phyloP scores from a whole-genome alignment of 371 early-diverging fungal genomes.

The Mortierella sp. region DNA sequence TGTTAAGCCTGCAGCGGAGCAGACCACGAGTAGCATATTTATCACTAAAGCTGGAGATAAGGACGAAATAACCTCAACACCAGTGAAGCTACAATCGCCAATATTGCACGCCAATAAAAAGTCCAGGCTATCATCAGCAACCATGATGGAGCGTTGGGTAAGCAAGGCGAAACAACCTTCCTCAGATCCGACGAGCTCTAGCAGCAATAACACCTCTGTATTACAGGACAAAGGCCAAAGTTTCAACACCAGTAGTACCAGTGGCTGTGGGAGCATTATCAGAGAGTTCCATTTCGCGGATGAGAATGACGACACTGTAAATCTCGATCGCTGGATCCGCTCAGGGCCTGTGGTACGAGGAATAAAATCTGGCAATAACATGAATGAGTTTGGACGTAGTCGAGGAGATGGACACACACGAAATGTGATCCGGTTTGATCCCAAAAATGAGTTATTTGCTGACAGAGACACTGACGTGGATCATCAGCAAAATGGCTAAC shows the following conservation, averaged over 20 bases:
- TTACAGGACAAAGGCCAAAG: background rate
- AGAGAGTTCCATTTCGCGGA: constrained; percentile 22
- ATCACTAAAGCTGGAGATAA: background rate
- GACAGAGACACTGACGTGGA: constrained; percentile 5
- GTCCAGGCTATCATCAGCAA: background rate
- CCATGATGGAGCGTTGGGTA: constrained; percentile 18
- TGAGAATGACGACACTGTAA: constrained; percentile 16
- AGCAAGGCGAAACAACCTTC: constrained; percentile 2
- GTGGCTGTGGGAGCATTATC: constrained; percentile 3
- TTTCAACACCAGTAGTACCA: background rate
- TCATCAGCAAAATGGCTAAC: background rate
- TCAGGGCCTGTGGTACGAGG: background rate
- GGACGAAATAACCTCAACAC: background rate
- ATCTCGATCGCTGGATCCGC: constrained; percentile 35
- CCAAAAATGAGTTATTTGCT: constrained; percentile 11
- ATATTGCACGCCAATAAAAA: background rate
- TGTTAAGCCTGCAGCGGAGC: constrained; percentile 19
- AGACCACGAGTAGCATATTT: constrained; percentile 2
- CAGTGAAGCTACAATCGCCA: background rate
- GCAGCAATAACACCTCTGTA: background rate
- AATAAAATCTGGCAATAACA: background rate
- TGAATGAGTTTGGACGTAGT: background rate
- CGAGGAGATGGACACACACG: background rate
- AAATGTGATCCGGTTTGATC: constrained; percentile 30
- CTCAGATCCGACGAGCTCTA: background rate